Conservation (phyloP, 495 filamentous ascomycete species). For the Parathielavia appendiculata region DNA sequence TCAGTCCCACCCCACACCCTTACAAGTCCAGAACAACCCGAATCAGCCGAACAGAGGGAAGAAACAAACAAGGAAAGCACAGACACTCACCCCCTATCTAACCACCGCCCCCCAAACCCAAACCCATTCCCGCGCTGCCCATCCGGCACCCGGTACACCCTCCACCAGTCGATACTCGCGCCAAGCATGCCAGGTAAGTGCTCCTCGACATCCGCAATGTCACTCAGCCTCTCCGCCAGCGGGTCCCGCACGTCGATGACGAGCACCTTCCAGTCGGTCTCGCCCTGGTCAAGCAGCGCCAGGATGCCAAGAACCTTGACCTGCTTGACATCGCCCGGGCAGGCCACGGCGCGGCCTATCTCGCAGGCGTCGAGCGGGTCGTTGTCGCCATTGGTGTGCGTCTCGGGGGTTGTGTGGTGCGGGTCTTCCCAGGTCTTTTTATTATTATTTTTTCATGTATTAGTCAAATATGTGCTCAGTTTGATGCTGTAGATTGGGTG, state of each 20-base stretch:
- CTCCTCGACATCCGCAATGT: conserved; percentile 27
- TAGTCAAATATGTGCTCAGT: not conserved
- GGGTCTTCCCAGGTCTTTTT: conserved; percentile 26
- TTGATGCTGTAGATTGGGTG: no score
- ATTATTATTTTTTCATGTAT: no score
- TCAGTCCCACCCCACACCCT: not conserved
- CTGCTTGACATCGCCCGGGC: conserved; percentile 17
- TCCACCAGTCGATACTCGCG: conserved; percentile 29
- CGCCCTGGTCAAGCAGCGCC: conserved; percentile 31
- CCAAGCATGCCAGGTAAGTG: conserved; percentile 27
- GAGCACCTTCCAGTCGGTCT: conserved; percentile 38
- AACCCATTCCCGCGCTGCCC: conserved; percentile 17
- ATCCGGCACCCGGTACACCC: conserved; percentile 26
- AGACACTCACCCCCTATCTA: not conserved
- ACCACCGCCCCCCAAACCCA: conserved; percentile 19
- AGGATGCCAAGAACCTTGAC: conserved; percentile 33
- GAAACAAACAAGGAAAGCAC: not conserved
- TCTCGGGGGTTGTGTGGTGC: conserved; percentile 6
- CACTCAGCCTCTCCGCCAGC: conserved; percentile 21
- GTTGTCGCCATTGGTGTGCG: conserved; percentile 19
- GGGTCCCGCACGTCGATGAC: conserved; percentile 29
- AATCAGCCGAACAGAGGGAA: no score
- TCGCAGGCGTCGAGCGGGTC: conserved; percentile 28
- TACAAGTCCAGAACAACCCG: no score
- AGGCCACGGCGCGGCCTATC: conserved; percentile 13